Evolutionary conservation across 2,329 filamentous ascomycete genomes (phyloP).

Genomic region (Pseudohalonectria lignicola): DNA sequence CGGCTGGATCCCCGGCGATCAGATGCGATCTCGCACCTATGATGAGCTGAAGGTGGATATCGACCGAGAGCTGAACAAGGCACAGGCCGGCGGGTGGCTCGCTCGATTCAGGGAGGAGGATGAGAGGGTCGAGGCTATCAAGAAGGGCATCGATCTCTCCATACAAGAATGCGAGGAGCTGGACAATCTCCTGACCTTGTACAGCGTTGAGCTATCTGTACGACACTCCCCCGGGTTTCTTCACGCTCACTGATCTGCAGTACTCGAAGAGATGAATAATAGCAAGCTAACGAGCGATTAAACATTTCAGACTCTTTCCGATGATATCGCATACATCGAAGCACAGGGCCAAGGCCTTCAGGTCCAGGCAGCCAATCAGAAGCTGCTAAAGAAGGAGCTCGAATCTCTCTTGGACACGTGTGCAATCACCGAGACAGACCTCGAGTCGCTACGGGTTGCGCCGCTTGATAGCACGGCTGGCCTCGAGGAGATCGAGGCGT

Average conservation of each 20-base stretch:
- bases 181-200: conserved; percentile 86
- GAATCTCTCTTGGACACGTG: conserved; percentile 84
- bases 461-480: conserved; percentile 62
- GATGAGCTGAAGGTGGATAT: conserved; percentile 75
- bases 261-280: not conserved
- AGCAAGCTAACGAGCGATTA: conserved; percentile 11
- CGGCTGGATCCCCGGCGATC: conserved; percentile 70
- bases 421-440: conserved; percentile 67
- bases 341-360: conserved; percentile 94
- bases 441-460: conserved; percentile 62
- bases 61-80: conserved; percentile 77
- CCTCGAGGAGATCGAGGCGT: conserved; percentile 65
- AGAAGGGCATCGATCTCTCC: conserved; percentile 75
- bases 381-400: conserved; percentile 81
- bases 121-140: conserved; percentile 78
- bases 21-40: conserved; percentile 63
- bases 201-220: conserved; percentile 87
- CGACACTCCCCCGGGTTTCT: conserved; percentile 20
- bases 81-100: conserved; percentile 89
- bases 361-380: conserved; percentile 94
- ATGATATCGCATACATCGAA: conserved; percentile 95
- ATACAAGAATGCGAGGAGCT: conserved; percentile 93
- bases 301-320: conserved; percentile 70
- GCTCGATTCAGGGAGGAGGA: conserved; percentile 78
- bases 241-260: too few species aligned